These are phyloP conservation scores for Coprinellus micaceus DNA, from an alignment of 768 basidiomycete species.

Conservation along the genomic window DNA sequence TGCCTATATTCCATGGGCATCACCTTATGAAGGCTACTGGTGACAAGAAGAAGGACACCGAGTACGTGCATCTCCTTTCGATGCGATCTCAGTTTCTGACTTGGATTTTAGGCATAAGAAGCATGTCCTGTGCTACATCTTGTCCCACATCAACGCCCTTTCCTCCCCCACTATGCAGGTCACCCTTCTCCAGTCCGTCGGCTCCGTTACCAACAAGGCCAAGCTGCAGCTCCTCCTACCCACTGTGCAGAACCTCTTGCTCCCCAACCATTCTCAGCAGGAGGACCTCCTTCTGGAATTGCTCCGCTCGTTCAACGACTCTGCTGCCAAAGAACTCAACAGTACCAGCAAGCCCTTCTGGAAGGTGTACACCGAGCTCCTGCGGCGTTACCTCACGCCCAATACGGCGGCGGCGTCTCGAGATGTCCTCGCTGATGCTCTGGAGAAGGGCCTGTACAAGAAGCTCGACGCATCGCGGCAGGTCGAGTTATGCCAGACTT, in stretches of 20 bases:
- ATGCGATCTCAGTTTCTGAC: background rate
- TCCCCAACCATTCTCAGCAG: slow-evolving; percentile 10
- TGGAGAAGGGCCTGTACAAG: slow-evolving; percentile 56
- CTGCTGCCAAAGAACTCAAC: slow-evolving; percentile 43
- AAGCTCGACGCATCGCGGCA: slow-evolving; percentile 51
- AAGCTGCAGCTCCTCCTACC: slow-evolving; percentile 57
- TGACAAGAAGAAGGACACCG: slow-evolving; percentile 53
- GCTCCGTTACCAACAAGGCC: slow-evolving; percentile 43
- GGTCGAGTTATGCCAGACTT: slow-evolving; percentile 47
- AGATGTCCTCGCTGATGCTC: slow-evolving; percentile 35
- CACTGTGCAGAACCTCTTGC: slow-evolving; percentile 41
- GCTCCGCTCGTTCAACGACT: slow-evolving; percentile 50
- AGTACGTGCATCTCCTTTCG: slow-evolving; percentile 36
- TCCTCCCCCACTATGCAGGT: slow-evolving; percentile 44
- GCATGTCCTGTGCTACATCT: slow-evolving; percentile 68
- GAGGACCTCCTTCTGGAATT: slow-evolving; percentile 38
- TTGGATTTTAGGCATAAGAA: slow-evolving; percentile 55
- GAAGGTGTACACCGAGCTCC: slow-evolving; percentile 42
- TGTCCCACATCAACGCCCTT: slow-evolving; percentile 74
- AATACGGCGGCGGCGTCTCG: slow-evolving; percentile 39
- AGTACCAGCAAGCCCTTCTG: slow-evolving; percentile 42
- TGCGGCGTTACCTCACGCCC: slow-evolving; percentile 38
- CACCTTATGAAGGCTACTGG: slow-evolving; percentile 43
- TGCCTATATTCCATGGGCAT: slow-evolving; percentile 58
- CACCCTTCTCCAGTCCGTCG: slow-evolving; percentile 46